A percentile compares a stretch with the other conserved stretches of the same genome.
Evolutionary conservation across 176 grass and related monocot species (phyloP).

Genomic region (Musa schizocarpa): DNA sequence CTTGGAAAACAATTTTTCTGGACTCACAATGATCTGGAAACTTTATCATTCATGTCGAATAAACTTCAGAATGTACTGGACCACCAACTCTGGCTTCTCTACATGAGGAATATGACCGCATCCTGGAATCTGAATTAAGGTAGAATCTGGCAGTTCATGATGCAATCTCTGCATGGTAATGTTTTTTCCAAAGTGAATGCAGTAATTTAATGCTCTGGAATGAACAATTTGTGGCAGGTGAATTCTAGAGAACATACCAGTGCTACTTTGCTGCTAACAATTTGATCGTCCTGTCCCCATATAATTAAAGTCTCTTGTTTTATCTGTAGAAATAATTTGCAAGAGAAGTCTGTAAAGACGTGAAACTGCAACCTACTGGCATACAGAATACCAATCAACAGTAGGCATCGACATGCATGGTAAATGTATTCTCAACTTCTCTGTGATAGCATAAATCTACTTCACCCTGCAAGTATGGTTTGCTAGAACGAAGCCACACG

Average conservation of each 20-base stretch:
- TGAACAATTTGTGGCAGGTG: too few relatives aligned
- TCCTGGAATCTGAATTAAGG: constrained; percentile 38
- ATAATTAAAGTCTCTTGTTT: constrained; percentile 69
- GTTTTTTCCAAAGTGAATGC: neutral
- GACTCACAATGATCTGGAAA: neutral
- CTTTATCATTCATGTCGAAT: constrained; percentile 21
- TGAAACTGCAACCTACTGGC: neutral
- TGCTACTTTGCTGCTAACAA: constrained; percentile 63
- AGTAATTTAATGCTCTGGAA: neutral
- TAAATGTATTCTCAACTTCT: neutral
- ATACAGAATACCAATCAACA: neutral
- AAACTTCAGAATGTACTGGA: constrained; percentile 45
- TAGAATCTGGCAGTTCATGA: constrained; percentile 49
- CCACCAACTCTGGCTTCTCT: constrained; percentile 56
- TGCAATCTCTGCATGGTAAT: constrained; percentile 62
- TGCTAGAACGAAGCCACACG: neutral
- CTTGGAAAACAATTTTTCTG: too few relatives aligned
- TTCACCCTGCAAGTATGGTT: too few relatives aligned
- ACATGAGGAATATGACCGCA: constrained; percentile 91
- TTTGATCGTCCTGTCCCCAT: constrained; percentile 79
- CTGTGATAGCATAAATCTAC: too few relatives aligned
- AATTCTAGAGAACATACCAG: constrained; percentile 42
- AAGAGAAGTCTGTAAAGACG: neutral
- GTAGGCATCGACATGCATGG: neutral
- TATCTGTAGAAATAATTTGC: constrained; percentile 37